Evolutionary conservation across 345 rosid species (phyloP).

Genomic region (Arabidopsis arenosa): DNA sequence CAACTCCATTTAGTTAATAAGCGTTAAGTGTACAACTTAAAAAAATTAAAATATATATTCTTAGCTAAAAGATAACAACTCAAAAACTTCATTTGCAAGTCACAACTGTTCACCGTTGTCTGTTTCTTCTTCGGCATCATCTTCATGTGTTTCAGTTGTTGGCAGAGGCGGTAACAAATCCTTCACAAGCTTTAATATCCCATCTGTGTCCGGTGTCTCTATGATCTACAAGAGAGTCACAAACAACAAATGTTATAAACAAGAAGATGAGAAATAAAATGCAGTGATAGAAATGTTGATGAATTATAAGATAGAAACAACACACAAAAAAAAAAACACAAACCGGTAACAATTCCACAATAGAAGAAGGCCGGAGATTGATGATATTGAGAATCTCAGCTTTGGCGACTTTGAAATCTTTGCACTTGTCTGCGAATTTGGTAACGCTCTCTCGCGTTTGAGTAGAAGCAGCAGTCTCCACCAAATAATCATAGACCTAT

Average conservation of each 20-base stretch:
- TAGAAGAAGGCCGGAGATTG: constrained; percentile 60
- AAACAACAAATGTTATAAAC: neutral
- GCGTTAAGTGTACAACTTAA: too few relatives aligned
- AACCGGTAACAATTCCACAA: constrained; percentile 67
- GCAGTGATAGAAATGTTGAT: constrained; percentile 1
- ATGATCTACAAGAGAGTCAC: constrained; percentile 38
- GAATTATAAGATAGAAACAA: neutral
- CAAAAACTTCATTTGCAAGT: neutral
- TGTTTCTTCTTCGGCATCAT: constrained; percentile 32
- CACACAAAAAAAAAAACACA: constrained; percentile 8
- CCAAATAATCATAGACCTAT: constrained; percentile 77
- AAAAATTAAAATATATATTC: neutral
- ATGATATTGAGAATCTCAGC: constrained; percentile 81
- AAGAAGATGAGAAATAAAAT: neutral
- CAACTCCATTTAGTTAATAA: neutral
- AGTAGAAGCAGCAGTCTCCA: constrained; percentile 59
- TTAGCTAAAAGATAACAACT: neutral
- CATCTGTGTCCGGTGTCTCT: constrained; percentile 29
- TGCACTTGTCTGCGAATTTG: constrained; percentile 59
- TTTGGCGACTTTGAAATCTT: constrained; percentile 67
- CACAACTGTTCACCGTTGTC: constrained; percentile 27
- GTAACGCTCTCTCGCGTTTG: constrained; percentile 65
- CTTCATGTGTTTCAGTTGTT: constrained; percentile 6
- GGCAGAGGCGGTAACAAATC: constrained; percentile 45
- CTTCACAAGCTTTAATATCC: constrained; percentile 42